phyloP scores from a whole-genome alignment of 148 eudicot species.

The Rhododendron simsii region DNA sequence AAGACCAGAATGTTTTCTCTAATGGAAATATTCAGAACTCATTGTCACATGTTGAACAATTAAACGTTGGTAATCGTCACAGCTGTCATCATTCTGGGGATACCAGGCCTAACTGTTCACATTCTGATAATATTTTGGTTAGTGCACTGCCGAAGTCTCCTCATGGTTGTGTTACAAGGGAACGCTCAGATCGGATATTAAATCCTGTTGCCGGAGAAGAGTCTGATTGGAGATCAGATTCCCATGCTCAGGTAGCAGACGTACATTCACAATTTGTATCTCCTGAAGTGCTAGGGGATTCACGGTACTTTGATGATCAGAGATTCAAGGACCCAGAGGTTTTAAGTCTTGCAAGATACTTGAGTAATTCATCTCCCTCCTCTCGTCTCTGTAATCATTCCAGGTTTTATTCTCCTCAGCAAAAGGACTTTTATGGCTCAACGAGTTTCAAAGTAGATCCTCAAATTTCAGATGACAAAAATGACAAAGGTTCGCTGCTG shows the following conservation, averaged over 20 bases:
- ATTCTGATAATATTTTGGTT: constrained; percentile 1
- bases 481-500: constrained; percentile 24
- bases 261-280: constrained; percentile 24
- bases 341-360: constrained; percentile 24
- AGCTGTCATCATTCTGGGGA: constrained; percentile 24
- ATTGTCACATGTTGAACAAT: constrained; percentile 31
- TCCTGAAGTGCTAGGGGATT: constrained; percentile 42
- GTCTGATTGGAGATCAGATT: constrained; percentile 32
- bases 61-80: constrained; percentile 23
- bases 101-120: constrained; percentile 9
- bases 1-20: constrained; percentile 16
- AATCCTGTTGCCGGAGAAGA: constrained; percentile 22
- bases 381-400: constrained; percentile 32
- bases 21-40: constrained; percentile 31
- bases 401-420: constrained; percentile 29
- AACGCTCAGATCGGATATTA: constrained; percentile 24
- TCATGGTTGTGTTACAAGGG: constrained; percentile 21
- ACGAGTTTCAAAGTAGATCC: constrained; percentile 23
- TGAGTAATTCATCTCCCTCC: constrained; percentile 32
- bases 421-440: constrained; percentile 26
- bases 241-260: constrained; percentile 16
- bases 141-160: constrained; percentile 19
- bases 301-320: constrained; percentile 44
- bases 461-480: constrained; percentile 30
- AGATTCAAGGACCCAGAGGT: constrained; percentile 59